These are phyloP conservation scores for Turnera subulata DNA, from an alignment of 345 rosid species.

Conservation along the genomic window DNA sequence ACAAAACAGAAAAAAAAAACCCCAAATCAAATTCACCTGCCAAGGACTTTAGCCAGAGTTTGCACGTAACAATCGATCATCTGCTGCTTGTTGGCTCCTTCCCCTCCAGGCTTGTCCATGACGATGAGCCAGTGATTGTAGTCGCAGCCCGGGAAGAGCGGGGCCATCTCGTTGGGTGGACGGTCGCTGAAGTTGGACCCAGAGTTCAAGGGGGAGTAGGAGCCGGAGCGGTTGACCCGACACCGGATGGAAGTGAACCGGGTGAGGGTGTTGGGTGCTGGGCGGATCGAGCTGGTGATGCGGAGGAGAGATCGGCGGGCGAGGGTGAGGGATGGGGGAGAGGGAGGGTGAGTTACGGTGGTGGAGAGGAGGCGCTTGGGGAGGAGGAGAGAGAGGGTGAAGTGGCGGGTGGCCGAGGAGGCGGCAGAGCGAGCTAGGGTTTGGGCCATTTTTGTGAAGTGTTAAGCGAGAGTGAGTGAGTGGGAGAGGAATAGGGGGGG, in stretches of 20 bases:
- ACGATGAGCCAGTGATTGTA: slow-evolving; percentile 97
- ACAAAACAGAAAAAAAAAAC: background rate
- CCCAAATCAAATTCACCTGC: slow-evolving; percentile 38
- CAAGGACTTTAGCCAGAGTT: slow-evolving; percentile 77
- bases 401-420: slow-evolving; percentile 42
- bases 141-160: slow-evolving; percentile 91
- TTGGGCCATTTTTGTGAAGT: slow-evolving; percentile 45
- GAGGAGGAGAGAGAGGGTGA: slow-evolving; percentile 21
- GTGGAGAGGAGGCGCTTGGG: slow-evolving; percentile 42
- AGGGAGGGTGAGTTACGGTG: slow-evolving; percentile 33
- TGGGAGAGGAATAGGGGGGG: background rate
- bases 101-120: slow-evolving; percentile 93
- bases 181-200: slow-evolving; percentile 90
- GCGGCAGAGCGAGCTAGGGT: slow-evolving; percentile 41
- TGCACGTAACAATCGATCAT: slow-evolving; percentile 88
- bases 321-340: slow-evolving; percentile 30
- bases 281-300: background rate
- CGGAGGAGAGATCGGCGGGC: slow-evolving; percentile 36
- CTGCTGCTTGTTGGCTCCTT: slow-evolving; percentile 79
- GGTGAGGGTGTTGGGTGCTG: slow-evolving; percentile 10
- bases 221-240: slow-evolving; percentile 54
- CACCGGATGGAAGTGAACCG: slow-evolving; percentile 58
- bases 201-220: slow-evolving; percentile 87
- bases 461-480: background rate
- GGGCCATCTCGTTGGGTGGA: slow-evolving; percentile 94